phyloP scores from a whole-genome alignment of 441 rosid species.

The Croton setiger region DNA sequence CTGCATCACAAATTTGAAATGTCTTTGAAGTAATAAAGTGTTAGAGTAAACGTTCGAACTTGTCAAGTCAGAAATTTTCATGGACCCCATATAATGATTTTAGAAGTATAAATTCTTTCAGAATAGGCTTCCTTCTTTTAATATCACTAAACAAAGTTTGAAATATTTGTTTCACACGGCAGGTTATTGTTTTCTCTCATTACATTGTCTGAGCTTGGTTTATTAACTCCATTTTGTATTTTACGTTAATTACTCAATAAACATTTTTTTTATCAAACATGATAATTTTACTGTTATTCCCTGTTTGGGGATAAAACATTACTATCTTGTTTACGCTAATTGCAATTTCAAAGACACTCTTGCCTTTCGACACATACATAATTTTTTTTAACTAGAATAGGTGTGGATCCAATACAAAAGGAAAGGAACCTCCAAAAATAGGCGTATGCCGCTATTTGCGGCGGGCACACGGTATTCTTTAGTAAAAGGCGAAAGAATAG shows the following conservation, averaged over 20 bases:
- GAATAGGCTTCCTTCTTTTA: neutral
- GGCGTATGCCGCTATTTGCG: constrained; percentile 18
- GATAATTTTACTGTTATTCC: neutral
- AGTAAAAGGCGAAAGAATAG: constrained; percentile 67
- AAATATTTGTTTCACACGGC: neutral
- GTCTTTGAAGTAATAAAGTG: no score
- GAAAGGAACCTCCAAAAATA: no score
- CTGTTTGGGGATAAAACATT: no score
- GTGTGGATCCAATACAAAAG: neutral
- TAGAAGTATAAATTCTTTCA: no score
- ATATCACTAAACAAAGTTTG: neutral
- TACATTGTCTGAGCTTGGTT: neutral
- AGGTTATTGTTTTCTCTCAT: neutral
- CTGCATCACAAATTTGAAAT: no score
- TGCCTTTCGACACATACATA: no score
- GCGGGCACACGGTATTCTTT: constrained; percentile 49
- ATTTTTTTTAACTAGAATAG: neutral
- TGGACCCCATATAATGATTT: no score
- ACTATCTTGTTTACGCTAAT: no score
- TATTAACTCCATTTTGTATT: neutral
- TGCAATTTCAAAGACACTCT: no score
- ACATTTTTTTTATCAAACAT: neutral
- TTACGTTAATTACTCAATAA: neutral
- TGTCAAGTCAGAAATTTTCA: no score
- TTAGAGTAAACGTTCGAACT: no score